Conservation (phyloP, 208 protist species). For the Leishmania arabica region DNA sequence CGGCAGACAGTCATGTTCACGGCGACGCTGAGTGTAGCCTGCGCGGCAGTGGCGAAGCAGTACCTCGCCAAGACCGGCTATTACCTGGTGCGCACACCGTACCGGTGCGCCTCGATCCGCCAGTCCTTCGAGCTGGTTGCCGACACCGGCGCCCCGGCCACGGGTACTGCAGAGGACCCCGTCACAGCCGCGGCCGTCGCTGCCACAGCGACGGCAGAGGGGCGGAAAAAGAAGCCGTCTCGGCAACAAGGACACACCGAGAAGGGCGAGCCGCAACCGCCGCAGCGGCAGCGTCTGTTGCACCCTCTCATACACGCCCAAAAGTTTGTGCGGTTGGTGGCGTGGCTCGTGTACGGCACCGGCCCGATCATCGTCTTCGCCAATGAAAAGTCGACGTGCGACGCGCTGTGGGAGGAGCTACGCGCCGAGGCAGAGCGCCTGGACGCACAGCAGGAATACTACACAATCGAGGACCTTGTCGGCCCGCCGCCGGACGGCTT, state of each 20-base stretch:
- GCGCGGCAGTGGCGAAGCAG: slow-evolving; percentile 55
- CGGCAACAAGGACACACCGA: slow-evolving; percentile 8
- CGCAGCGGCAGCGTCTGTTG: slow-evolving; percentile 28
- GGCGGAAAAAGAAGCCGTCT: not conserved
- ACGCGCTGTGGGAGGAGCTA: slow-evolving; percentile 70
- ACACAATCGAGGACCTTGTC: slow-evolving; percentile 49
- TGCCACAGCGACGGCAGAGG: not conserved
- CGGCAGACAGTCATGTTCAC: slow-evolving; percentile 96
- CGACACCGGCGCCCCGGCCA: not conserved
- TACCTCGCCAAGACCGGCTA: slow-evolving; percentile 72
- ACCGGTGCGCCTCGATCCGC: slow-evolving; percentile 62
- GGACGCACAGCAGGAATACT: slow-evolving; percentile 40
- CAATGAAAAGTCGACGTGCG: slow-evolving; percentile 75
- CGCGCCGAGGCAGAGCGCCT: slow-evolving; percentile 54
- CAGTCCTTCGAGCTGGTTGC: slow-evolving; percentile 80
- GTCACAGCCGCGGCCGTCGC: not conserved
- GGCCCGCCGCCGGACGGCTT: slow-evolving; percentile 41
- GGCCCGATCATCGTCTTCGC: slow-evolving; percentile 80
- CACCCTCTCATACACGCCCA: slow-evolving; percentile 52
- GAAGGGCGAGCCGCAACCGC: not conserved
- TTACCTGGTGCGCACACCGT: slow-evolving; percentile 64
- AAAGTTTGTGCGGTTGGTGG: slow-evolving; percentile 78
- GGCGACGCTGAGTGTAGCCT: slow-evolving; percentile 91
- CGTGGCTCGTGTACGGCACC: slow-evolving; percentile 60
- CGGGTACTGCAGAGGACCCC: slow-evolving; percentile 3